Conservation (phyloP, 441 rosid species). For the Populus hybrid region DNA sequence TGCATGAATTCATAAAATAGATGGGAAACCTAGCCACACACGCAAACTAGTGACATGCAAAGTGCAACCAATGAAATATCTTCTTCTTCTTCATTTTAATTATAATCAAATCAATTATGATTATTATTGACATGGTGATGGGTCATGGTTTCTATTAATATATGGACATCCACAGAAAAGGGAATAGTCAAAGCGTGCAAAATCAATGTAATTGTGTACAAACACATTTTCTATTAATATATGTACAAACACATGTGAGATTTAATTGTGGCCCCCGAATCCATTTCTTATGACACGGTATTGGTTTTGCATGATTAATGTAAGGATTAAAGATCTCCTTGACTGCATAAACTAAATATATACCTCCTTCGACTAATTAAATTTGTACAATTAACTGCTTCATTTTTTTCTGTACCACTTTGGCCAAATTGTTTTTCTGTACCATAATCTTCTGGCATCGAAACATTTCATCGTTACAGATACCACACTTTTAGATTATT, state of each 20-base stretch:
- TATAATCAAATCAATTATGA: too few species aligned
- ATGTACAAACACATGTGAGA: background rate
- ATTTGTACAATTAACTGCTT: background rate
- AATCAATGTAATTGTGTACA: background rate
- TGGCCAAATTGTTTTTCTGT: background rate
- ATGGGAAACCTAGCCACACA: too few species aligned
- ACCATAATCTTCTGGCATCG: too few species aligned
- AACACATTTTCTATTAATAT: too few species aligned
- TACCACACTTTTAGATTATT: background rate
- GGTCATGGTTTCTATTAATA: background rate
- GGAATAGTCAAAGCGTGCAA: background rate
- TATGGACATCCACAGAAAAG: background rate
- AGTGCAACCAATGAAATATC: too few species aligned
- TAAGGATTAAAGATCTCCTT: background rate
- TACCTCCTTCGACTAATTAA: background rate
- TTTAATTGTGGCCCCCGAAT: background rate
- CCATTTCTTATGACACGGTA: background rate
- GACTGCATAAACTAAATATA: too few species aligned
- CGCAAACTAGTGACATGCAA: too few species aligned
- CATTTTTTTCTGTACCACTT: background rate
- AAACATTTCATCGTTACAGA: background rate
- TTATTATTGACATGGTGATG: too few species aligned
- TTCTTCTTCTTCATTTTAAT: too few species aligned
- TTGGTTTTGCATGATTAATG: background rate
- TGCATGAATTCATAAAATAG: too few species aligned